Evolutionary conservation across 805 yeast genomes (phyloP).

Genomic region (Cyberlindnera subsufficiens): DNA sequence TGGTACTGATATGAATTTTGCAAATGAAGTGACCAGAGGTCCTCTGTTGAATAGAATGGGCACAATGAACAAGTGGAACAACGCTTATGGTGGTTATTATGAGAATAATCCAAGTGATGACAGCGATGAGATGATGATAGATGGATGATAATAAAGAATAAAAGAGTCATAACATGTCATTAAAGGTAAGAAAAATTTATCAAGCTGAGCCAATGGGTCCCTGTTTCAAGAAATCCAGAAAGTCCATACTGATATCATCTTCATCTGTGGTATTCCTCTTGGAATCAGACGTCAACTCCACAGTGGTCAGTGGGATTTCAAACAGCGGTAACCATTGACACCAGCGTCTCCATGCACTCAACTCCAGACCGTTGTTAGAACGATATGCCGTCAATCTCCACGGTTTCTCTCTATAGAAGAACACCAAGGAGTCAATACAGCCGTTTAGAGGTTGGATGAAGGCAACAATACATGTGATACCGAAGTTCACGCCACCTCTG

Average conservation of each 20-base stretch:
- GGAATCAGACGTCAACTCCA: background rate
- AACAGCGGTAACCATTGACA: constrained; percentile 40
- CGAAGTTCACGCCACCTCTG: constrained; percentile 44
- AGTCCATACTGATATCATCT: constrained; percentile 33
- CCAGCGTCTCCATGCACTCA: constrained; percentile 33
- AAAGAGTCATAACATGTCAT: background rate
- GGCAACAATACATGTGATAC: constrained; percentile 65
- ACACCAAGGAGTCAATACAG: constrained; percentile 69
- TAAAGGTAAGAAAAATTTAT: background rate
- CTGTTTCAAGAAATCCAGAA: constrained; percentile 38
- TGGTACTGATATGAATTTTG: too few species aligned
- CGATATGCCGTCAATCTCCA: constrained; percentile 44
- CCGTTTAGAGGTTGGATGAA: constrained; percentile 80
- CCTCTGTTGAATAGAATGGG: background rate
- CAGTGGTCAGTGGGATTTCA: constrained; percentile 29
- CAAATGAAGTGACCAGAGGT: too few species aligned
- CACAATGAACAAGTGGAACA: background rate
- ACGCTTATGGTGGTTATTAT: constrained; percentile 1
- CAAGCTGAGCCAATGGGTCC: constrained; percentile 28
- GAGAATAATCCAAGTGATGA: constrained; percentile 2
- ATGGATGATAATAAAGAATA: background rate
- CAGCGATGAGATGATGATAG: constrained; percentile 3
- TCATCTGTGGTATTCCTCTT: constrained; percentile 2
- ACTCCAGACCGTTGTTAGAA: constrained; percentile 17
- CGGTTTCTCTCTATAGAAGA: constrained; percentile 71